A percentile compares a stretch with the other conserved stretches of the same genome.
phyloP scores from a whole-genome alignment of 441 rosid genomes.

The Syzygium malaccense region DNA sequence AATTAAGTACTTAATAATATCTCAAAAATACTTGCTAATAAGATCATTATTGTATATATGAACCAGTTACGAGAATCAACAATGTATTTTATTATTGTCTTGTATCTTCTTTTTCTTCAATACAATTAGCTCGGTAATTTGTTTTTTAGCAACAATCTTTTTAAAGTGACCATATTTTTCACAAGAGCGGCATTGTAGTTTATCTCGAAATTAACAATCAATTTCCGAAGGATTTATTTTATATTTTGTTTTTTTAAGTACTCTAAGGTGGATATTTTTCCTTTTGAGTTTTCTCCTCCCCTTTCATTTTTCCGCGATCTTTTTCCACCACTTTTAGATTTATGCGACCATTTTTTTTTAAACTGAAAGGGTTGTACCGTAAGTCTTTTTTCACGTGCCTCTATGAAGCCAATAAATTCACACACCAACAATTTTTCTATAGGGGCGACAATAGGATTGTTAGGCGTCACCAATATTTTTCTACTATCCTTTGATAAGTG shows the following conservation, averaged over 20 bases:
- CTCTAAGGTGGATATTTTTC: background rate
- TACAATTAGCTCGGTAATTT: background rate
- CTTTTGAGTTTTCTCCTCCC: background rate
- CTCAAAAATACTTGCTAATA: background rate
- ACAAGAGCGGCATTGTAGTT: too few species aligned
- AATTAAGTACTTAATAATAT: background rate
- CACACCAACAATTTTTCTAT: background rate
- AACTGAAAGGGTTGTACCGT: too few species aligned
- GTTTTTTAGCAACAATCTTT: background rate
- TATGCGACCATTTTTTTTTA: too few species aligned
- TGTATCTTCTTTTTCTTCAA: background rate
- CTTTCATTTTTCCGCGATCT: background rate
- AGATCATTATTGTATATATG: background rate
- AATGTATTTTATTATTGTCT: background rate
- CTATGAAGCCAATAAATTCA: too few species aligned
- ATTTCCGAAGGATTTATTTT: too few species aligned
- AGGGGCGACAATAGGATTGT: background rate
- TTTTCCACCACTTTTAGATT: too few species aligned
- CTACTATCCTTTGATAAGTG: background rate
- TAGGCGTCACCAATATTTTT: background rate
- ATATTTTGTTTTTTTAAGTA: background rate
- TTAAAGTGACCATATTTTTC: too few species aligned
- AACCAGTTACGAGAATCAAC: background rate
- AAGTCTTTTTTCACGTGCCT: too few species aligned
- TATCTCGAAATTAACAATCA: too few species aligned